Conservation (phyloP, 768 basidiomycete species). For the Rhodosporidiobolus odoratus region DNA sequence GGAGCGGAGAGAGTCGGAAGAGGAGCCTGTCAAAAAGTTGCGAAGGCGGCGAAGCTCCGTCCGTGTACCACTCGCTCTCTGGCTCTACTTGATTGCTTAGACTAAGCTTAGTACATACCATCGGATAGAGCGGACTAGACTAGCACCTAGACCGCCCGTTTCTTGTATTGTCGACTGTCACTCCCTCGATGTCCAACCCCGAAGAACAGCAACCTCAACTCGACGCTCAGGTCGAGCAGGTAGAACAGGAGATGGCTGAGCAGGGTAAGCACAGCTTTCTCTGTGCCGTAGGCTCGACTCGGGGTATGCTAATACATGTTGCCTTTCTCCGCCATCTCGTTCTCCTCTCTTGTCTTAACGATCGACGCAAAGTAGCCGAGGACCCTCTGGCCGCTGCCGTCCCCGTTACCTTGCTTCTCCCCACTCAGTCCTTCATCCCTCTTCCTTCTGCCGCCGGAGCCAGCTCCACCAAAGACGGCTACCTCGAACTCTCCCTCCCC, state of each 20-base stretch:
- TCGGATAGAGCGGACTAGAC: background rate
- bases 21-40: background rate
- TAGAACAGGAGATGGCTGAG: background rate
- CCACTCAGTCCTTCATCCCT: constrained; percentile 25
- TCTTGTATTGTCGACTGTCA: background rate
- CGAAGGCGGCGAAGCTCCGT: background rate
- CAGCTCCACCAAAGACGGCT: constrained; percentile 13
- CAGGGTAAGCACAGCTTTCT: background rate
- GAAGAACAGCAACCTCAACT: background rate
- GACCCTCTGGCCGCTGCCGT: constrained; percentile 7
- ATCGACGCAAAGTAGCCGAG: background rate
- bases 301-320: background rate
- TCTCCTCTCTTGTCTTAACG: background rate
- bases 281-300: background rate
- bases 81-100: background rate
- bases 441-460: constrained; percentile 3
- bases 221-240: background rate
- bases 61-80: background rate
- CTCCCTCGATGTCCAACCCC: background rate
- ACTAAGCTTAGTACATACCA: background rate
- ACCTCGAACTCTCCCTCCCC: constrained; percentile 36
- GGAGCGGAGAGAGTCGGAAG: background rate
- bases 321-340: background rate
- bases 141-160: background rate
- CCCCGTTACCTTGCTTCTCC: constrained; percentile 37